Percentiles rank a stretch among this genome's conserved stretches.
These are phyloP conservation scores for Xylaria sp. DNA, from an alignment of 2,329 filamentous ascomycete genomes.

Conservation along the genomic window DNA sequence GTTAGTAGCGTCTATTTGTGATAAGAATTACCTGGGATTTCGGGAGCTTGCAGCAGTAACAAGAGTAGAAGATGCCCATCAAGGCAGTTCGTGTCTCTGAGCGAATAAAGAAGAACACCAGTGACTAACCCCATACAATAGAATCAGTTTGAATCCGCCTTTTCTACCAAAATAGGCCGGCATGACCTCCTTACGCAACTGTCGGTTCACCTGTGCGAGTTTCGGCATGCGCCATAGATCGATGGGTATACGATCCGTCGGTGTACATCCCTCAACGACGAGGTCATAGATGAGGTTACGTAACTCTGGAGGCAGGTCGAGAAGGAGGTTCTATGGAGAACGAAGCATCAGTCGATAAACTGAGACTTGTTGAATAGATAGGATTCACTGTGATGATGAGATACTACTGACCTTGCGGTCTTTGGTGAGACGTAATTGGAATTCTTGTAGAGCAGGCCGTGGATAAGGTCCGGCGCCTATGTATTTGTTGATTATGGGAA, in stretches of 20 bases:
- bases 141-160: not conserved
- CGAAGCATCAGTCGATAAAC: not conserved
- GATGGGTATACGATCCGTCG: not conserved
- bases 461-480: not conserved
- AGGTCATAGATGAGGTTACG: slow-evolving; percentile 5
- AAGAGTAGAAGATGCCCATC: not conserved
- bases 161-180: not conserved
- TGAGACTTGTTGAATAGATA: too few relatives aligned
- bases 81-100: not conserved
- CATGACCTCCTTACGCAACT: not conserved
- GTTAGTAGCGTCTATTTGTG: not conserved
- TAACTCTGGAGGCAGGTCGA: not conserved
- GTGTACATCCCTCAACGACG: not conserved
- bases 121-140: not conserved
- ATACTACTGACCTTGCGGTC: not conserved
- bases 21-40: not conserved
- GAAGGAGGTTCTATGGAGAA: slow-evolving; percentile 1
- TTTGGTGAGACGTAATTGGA: not conserved
- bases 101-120: not conserved
- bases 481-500: not conserved
- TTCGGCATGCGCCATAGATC: not conserved
- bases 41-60: not conserved
- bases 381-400: not conserved
- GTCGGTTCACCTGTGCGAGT: slow-evolving; percentile 2
- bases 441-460: not conserved